Conservation (phyloP, 2,329 filamentous ascomycete species). For the Arthroderma sp. region DNA sequence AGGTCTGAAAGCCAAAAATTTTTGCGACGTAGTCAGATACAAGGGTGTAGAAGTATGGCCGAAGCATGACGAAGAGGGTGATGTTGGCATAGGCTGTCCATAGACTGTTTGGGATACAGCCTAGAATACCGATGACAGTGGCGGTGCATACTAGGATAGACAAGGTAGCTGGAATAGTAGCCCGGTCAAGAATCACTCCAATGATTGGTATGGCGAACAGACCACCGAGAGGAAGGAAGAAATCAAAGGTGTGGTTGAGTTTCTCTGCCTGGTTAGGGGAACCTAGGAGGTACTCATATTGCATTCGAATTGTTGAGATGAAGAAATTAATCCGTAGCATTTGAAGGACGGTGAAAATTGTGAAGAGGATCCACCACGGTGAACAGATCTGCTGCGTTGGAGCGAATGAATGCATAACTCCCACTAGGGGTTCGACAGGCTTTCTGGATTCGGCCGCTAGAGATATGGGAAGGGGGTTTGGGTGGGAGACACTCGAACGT, state of each 20-base stretch:
- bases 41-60: conserved; percentile 81
- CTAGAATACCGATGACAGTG: conserved; percentile 62
- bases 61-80: conserved; percentile 68
- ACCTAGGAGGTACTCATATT: conserved; percentile 66
- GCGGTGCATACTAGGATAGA: conserved; percentile 55
- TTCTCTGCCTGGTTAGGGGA: conserved; percentile 47
- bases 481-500: conserved; percentile 26
- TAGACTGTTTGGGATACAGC: conserved; percentile 51
- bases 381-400: conserved; percentile 61
- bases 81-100: conserved; percentile 67
- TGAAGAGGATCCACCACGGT: conserved; percentile 74
- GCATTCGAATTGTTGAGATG: conserved; percentile 65
- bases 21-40: conserved; percentile 84
- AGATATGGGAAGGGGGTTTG: conserved; percentile 22
- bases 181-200: conserved; percentile 63
- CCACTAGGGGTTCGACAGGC: conserved; percentile 56
- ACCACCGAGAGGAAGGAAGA: conserved; percentile 67
- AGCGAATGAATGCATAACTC: conserved; percentile 61
- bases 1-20: conserved; percentile 83
- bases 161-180: conserved; percentile 59
- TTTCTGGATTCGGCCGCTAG: conserved; percentile 35
- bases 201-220: conserved; percentile 75
- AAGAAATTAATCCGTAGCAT: conserved; percentile 80
- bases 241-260: conserved; percentile 75
- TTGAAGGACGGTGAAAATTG: conserved; percentile 60